phyloP scores from a whole-genome alignment of 2,329 filamentous ascomycete species.

The Pseudofabraea citricarpa region DNA sequence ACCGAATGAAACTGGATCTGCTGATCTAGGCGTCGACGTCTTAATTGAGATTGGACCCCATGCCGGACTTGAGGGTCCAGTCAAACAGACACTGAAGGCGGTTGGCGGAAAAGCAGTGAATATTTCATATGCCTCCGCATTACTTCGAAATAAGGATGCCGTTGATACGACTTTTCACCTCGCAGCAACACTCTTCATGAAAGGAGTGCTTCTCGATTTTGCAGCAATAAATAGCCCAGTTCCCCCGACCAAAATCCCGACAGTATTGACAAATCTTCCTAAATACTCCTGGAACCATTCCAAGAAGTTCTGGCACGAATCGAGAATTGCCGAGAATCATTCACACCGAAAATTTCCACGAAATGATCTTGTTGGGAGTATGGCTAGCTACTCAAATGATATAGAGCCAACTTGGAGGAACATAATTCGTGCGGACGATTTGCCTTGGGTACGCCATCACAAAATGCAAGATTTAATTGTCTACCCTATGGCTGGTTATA shows the following conservation, averaged over 20 bases:
- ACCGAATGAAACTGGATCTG: slow-evolving; percentile 3
- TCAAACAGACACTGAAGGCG: slow-evolving; percentile 32
- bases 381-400: slow-evolving; percentile 19
- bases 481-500: slow-evolving; percentile 30
- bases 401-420: slow-evolving; percentile 31
- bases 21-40: slow-evolving; percentile 7
- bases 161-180: slow-evolving; percentile 40
- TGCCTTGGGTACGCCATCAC: slow-evolving; percentile 40
- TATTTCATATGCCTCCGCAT: slow-evolving; percentile 29
- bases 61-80: slow-evolving; percentile 29
- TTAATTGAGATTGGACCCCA: slow-evolving; percentile 33
- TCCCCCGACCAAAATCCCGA: slow-evolving; percentile 8
- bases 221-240: slow-evolving; percentile 41
- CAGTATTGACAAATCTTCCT: slow-evolving; percentile 16
- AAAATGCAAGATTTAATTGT: slow-evolving; percentile 24
- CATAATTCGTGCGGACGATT: slow-evolving; percentile 24
- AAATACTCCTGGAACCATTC: slow-evolving; percentile 20
- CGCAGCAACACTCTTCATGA: slow-evolving; percentile 40
- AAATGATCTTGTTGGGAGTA: slow-evolving; percentile 45
- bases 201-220: slow-evolving; percentile 39
- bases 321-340: slow-evolving; percentile 14
- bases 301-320: slow-evolving; percentile 18
- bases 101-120: slow-evolving; percentile 37
- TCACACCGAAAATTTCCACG: slow-evolving; percentile 34
- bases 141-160: slow-evolving; percentile 48